A percentile compares a stretch with the other conserved stretches of the same genome.
phyloP scores from a whole-genome alignment of 768 basidiomycete species.

The Lactifluus piperatus region DNA sequence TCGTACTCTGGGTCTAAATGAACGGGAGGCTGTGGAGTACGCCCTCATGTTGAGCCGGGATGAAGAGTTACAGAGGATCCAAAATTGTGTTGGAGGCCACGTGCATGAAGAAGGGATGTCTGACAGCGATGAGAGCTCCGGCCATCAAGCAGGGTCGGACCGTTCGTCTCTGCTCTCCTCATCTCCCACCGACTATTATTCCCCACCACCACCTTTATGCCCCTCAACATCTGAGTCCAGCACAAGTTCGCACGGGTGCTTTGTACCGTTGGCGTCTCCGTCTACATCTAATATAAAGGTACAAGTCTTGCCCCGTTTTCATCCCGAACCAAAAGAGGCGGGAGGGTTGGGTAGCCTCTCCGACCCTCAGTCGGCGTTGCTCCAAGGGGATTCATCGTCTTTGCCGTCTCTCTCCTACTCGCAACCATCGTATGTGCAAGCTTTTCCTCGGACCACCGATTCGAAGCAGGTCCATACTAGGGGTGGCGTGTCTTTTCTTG shows the following conservation, averaged over 20 bases:
- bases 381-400: constrained; percentile 11
- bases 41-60: constrained; percentile 80
- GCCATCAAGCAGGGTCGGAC: constrained; percentile 5
- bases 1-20: constrained; percentile 59
- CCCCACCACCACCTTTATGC: constrained; percentile 21
- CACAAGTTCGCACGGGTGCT: constrained; percentile 10
- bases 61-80: constrained; percentile 39
- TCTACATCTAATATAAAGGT: constrained; percentile 43
- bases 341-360: constrained; percentile 24
- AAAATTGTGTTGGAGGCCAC: not conserved
- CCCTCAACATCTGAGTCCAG: constrained; percentile 22
- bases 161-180: constrained; percentile 7
- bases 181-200: not conserved
- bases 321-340: constrained; percentile 49
- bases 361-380: constrained; percentile 24
- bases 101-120: constrained; percentile 45
- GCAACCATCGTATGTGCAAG: constrained; percentile 12
- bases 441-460: constrained; percentile 20
- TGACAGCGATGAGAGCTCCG: constrained; percentile 33
- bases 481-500: constrained; percentile 23
- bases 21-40: constrained; percentile 71
- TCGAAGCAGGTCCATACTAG: not conserved
- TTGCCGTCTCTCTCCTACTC: constrained; percentile 4
- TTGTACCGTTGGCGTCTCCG: constrained; percentile 19
- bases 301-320: constrained; percentile 40